These are phyloP conservation scores for Moesziomyces globuligerus DNA, from an alignment of 1,284 basidiomycete genomes.

Conservation along the genomic window DNA sequence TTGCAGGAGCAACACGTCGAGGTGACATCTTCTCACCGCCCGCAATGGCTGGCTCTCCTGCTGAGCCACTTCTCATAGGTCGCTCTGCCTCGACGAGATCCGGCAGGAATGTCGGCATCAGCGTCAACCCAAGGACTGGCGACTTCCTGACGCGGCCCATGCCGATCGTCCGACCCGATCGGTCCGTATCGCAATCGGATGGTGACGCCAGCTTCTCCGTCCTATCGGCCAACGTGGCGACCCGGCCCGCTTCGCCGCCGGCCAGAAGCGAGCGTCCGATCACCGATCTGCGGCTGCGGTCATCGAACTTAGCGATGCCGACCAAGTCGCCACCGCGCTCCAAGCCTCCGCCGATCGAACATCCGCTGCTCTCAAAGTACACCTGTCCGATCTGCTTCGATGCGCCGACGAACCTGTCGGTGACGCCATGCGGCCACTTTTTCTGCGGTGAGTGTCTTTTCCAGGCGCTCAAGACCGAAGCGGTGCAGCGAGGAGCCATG, in stretches of 20 bases:
- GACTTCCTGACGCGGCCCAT: conserved; percentile 33
- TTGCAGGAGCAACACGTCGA: conserved; percentile 1
- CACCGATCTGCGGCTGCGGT: conserved; percentile 35
- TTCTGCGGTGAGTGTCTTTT: conserved; percentile 62
- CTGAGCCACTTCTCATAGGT: conserved; percentile 12
- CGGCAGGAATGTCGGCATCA: conserved; percentile 19
- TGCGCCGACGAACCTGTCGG: conserved; percentile 41
- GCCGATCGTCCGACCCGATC: conserved; percentile 25
- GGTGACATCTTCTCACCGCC: conserved; percentile 26
- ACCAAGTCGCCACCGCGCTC: conserved; percentile 37
- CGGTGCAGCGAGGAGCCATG: conserved; percentile 35
- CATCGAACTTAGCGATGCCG: conserved; percentile 31
- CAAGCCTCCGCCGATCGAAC: conserved; percentile 46
- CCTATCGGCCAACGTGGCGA: conserved; percentile 14
- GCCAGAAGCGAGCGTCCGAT: conserved; percentile 31
- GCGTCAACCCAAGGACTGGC: conserved; percentile 27
- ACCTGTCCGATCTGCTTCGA: conserved; percentile 63
- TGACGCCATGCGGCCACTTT: conserved; percentile 62
- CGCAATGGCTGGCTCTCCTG: conserved; percentile 5
- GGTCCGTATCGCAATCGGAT: conserved; percentile 6
- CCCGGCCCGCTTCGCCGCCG: not conserved
- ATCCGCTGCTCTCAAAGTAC: conserved; percentile 52
- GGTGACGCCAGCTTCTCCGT: conserved; percentile 24
- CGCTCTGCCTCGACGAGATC: not conserved
- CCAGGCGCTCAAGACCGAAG: conserved; percentile 53